Conservation (phyloP, 2,329 filamentous ascomycete genomes). For the Pyrenochaeta sp. region DNA sequence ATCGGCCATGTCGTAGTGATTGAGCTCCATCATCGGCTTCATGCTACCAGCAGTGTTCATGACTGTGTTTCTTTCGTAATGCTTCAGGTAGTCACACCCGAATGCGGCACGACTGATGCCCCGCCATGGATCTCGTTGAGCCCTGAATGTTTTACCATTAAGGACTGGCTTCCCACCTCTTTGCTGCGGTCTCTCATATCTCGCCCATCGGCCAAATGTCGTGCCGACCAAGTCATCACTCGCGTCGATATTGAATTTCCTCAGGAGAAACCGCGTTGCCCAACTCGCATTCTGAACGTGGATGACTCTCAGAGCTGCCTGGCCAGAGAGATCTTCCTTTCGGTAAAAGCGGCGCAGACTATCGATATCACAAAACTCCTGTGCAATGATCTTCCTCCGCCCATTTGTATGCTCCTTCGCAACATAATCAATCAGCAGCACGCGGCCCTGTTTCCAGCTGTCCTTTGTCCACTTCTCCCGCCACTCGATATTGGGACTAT, state of each 20-base stretch:
- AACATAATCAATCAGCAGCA: conserved; percentile 62
- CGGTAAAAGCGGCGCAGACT: conserved; percentile 56
- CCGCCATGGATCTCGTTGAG: conserved; percentile 61
- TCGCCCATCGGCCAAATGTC: conserved; percentile 60
- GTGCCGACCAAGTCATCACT: conserved; percentile 58
- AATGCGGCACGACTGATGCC: conserved; percentile 60
- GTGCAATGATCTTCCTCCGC: conserved; percentile 56
- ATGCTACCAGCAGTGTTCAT: conserved; percentile 35
- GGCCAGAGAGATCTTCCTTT: conserved; percentile 43
- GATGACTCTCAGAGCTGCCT: conserved; percentile 50
- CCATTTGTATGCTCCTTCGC: conserved; percentile 47
- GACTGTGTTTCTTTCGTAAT: conserved; percentile 47
- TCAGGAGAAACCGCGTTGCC: conserved; percentile 59
- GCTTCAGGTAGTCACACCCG: conserved; percentile 61
- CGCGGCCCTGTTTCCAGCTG: conserved; percentile 54
- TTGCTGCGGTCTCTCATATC: conserved; percentile 57
- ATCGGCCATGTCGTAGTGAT: conserved; percentile 56
- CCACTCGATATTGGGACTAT: conserved; percentile 50
- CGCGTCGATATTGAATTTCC: conserved; percentile 63
- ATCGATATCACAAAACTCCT: conserved; percentile 58
- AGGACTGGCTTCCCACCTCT: conserved; percentile 62
- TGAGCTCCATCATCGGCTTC: conserved; percentile 60
- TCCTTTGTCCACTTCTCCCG: conserved; percentile 47
- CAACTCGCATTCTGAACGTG: conserved; percentile 64
- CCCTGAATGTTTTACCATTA: conserved; percentile 60